Conservation (phyloP, 2,329 filamentous ascomycete genomes). For the Periconia sp. region DNA sequence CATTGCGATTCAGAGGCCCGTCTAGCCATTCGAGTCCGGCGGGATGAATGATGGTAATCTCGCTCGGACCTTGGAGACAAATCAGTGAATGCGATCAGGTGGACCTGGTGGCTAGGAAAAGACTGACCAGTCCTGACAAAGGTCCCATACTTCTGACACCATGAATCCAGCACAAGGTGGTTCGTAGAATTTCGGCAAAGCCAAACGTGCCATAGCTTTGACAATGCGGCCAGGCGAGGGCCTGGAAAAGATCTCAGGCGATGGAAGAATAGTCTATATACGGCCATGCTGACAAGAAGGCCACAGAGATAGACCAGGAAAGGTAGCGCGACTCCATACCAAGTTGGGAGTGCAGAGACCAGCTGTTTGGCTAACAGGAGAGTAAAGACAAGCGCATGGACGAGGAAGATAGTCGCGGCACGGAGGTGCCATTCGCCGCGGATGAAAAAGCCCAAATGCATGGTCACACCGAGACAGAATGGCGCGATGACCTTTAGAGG, state of each 20-base stretch:
- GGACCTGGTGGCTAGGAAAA: constrained; percentile 1
- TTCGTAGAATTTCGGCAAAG: constrained; percentile 5
- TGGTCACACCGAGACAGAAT: constrained; percentile 1
- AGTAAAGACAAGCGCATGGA: neutral
- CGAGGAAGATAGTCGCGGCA: neutral
- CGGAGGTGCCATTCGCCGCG: constrained; percentile 2
- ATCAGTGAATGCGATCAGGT: constrained; percentile 1
- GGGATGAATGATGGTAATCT: constrained; percentile 19
- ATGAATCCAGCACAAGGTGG: constrained; percentile 8
- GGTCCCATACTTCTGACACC: constrained; percentile 5
- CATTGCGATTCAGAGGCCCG: constrained; percentile 12
- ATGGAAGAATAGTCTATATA: constrained; percentile 7
- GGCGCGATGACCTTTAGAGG: neutral
- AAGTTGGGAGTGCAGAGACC: neutral
- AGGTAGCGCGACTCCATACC: constrained; percentile 1
- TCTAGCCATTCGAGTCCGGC: constrained; percentile 10
- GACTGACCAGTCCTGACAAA: constrained; percentile 13
- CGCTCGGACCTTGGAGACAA: constrained; percentile 11
- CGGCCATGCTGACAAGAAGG: neutral
- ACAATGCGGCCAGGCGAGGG: constrained; percentile 4
- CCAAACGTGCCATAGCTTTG: constrained; percentile 15
- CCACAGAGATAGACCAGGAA: constrained; percentile 1
- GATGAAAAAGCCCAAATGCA: constrained; percentile 1
- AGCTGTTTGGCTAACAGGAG: neutral
- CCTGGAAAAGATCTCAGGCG: constrained; percentile 9